Percentiles rank a stretch among this genome's conserved stretches.
These are phyloP conservation scores for Aegilops longissima DNA, from an alignment of 176 grass and related monocot species.

Conservation along the genomic window DNA sequence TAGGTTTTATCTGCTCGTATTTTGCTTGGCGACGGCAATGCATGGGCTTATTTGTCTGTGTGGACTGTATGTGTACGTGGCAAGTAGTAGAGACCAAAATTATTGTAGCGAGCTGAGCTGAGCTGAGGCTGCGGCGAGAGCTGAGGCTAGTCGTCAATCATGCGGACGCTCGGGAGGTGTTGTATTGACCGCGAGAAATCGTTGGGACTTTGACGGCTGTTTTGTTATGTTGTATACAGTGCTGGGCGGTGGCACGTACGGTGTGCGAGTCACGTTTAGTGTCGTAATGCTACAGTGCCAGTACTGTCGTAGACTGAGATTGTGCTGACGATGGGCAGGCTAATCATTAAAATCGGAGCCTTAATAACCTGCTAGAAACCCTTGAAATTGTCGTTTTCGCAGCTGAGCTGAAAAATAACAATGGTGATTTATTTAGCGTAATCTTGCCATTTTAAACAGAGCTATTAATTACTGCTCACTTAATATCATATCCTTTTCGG, in stretches of 20 bases:
- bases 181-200: background rate
- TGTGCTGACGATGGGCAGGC: background rate
- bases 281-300: background rate
- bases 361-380: too few relatives aligned
- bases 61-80: too few relatives aligned
- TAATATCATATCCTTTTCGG: background rate
- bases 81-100: background rate
- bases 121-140: background rate
- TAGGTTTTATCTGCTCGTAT: constrained; percentile 25
- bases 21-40: background rate
- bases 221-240: constrained; percentile 12
- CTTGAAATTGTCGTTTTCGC: too few relatives aligned
- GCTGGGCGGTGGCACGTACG: background rate
- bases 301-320: background rate
- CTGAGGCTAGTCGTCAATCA: background rate
- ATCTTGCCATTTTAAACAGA: background rate
- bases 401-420: background rate
- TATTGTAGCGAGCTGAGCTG: background rate
- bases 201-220: constrained; percentile 28
- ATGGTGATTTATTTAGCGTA: too few relatives aligned
- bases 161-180: background rate
- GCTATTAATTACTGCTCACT: background rate
- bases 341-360: background rate
- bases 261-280: background rate
- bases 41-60: background rate